A percentile compares a stretch with the other conserved stretches of the same genome.
Conservation (phyloP, 768 basidiomycete species). For the Dentipellis sp. region DNA sequence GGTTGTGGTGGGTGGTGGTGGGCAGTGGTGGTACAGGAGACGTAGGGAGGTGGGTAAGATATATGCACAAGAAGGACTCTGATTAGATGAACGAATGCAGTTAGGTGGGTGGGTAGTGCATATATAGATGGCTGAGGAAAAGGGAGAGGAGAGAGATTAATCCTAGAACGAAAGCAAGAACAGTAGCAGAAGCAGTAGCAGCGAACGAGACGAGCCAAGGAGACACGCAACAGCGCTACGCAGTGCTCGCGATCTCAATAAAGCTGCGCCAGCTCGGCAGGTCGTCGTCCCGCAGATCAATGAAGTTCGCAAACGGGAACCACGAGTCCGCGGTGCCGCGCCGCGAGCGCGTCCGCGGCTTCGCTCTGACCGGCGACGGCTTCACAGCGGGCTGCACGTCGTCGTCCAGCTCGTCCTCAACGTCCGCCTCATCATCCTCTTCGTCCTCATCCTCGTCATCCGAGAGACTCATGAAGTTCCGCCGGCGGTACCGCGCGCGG, state of each 20-base stretch:
- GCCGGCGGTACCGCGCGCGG: conserved; percentile 18
- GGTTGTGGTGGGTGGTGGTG: neutral
- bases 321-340: conserved; percentile 38
- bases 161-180: neutral
- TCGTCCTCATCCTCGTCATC: conserved; percentile 49
- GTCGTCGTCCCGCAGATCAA: conserved; percentile 44
- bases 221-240: neutral
- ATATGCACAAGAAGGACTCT: neutral
- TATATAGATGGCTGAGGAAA: neutral
- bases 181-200: too few relatives aligned
- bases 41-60: neutral
- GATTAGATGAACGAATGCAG: neutral
- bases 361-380: conserved; percentile 11
- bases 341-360: conserved; percentile 21
- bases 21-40: neutral
- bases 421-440: conserved; percentile 13
- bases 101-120: neutral
- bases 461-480: conserved; percentile 60
- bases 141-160: neutral
- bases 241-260: conserved; percentile 36
- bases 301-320: conserved; percentile 56
- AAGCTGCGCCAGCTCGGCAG: conserved; percentile 54
- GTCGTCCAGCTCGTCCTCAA: conserved; percentile 19
- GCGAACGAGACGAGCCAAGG: neutral
- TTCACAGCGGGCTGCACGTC: conserved; percentile 16